A percentile compares a stretch with the other conserved stretches of the same genome.
These are phyloP conservation scores for Nephelium lappaceum DNA, from an alignment of 345 rosid genomes.

Conservation along the genomic window DNA sequence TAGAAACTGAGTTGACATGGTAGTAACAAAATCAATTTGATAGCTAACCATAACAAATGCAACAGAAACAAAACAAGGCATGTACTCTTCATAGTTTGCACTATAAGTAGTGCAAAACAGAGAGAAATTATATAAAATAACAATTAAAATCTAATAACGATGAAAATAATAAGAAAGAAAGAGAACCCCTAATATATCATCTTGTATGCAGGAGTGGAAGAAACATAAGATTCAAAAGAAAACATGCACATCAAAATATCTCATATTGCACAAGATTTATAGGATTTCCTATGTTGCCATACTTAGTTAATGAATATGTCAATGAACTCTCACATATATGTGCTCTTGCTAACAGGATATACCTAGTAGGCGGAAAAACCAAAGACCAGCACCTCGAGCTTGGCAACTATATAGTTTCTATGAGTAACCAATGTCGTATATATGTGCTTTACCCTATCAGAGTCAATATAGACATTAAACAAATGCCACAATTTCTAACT, in stretches of 20 bases:
- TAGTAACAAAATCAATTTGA: not conserved
- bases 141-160: not conserved
- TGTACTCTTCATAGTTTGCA: not conserved
- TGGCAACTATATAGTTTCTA: not conserved
- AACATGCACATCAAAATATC: not conserved
- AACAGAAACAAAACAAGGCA: not conserved
- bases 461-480: not conserved
- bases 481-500: not conserved
- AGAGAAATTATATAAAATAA: not conserved
- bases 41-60: not conserved
- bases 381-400: slow-evolving; percentile 1
- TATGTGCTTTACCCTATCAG: not conserved
- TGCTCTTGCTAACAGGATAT: not conserved
- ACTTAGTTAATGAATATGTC: not conserved
- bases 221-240: not conserved
- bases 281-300: not conserved
- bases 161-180: not conserved
- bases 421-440: not conserved
- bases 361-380: not conserved
- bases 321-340: not conserved
- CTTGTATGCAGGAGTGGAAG: not conserved
- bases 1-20: not conserved
- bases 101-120: not conserved
- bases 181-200: not conserved
- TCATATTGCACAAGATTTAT: not conserved